Base-by-base conservation (phyloP, 2,329 filamentous ascomycete species). In the Fusarium robinianum region DNA sequence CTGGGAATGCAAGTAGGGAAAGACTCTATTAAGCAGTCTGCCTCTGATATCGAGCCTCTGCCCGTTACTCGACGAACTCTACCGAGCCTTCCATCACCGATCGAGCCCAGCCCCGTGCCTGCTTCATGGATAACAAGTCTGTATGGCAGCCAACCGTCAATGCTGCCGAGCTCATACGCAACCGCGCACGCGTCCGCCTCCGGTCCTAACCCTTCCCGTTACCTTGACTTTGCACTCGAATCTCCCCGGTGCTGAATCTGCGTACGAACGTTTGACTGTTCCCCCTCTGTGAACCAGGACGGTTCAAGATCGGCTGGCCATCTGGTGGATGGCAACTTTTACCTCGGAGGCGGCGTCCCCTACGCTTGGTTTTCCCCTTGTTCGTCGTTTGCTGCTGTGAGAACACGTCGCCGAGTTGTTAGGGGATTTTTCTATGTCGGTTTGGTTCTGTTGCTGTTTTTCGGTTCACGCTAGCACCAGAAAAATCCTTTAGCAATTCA, bases 261-360 rank as follows among this genome's bases (percentile, higher is more conserved):
- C 51, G 74, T 78, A 63, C 68, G 80, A 84, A 38, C 83, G 81
- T 66, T 69, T 73, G 46, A 64, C 76, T 44, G 72, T 18, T 52
- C 60, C 9, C 51, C 57, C 26, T 46, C 39, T 14, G 31, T 33
- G 18, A 19, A 30, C 8, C 46, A 46, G 6, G 53, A 57, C 38
- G 37, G n/a, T 23, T 50, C 50, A n/a, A 51, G 51, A 33, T 30
- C 40, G 25, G 46, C 36, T 19, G 57, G 57, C 17, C 48, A 54
- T 45, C 46, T 53, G 27, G 21, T 45, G 39, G 59, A 62, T 34
- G 51, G 52, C 47, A 53, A 55, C 49, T 52, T 70, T 49, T 70
- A 71, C 62, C 69, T 75, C 46, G 73, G 76, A 74, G 73, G 78
- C 74, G 70, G 72, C 62, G 68, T 66, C 55, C 67, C 68, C 56